phyloP scores from a whole-genome alignment of 169 alveolate species.

The Plasmodium ovale region DNA sequence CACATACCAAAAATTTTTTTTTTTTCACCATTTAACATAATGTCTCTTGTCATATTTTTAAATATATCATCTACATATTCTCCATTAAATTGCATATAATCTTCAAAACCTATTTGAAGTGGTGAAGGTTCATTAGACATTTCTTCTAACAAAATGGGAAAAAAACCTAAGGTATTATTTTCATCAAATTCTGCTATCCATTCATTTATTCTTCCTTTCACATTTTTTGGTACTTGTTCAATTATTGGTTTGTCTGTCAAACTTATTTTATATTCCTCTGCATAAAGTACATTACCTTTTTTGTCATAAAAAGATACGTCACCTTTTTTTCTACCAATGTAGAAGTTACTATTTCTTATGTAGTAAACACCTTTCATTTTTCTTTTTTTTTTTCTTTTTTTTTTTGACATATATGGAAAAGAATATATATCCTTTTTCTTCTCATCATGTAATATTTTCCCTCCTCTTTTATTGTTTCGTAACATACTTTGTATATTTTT shows the following conservation, averaged over 20 bases:
- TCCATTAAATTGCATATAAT: slow-evolving; percentile 83
- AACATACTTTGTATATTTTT: neutral
- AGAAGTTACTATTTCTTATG: neutral
- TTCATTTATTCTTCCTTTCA: slow-evolving; percentile 84
- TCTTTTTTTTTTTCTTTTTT: neutral
- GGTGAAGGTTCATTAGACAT: slow-evolving; percentile 86
- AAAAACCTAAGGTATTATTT: slow-evolving; percentile 82
- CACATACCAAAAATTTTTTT: slow-evolving; percentile 85
- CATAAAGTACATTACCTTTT: slow-evolving; percentile 10
- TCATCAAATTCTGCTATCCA: slow-evolving; percentile 82
- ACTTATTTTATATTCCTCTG: slow-evolving; percentile 58
- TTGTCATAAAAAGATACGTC: neutral
- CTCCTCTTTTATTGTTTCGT: neutral
- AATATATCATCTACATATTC: slow-evolving; percentile 84
- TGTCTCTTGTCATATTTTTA: slow-evolving; percentile 78
- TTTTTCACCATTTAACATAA: slow-evolving; percentile 24
- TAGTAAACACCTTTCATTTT: neutral
- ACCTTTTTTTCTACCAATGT: neutral
- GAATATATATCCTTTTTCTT: neutral
- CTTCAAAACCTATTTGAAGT: slow-evolving; percentile 87
- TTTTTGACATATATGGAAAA: neutral
- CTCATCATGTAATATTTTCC: neutral
- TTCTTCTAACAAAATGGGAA: slow-evolving; percentile 85
- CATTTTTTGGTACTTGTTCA: slow-evolving; percentile 76
- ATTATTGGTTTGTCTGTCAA: slow-evolving; percentile 69